These are phyloP conservation scores for Eucalyptus pauciflora DNA, from an alignment of 345 rosid genomes.

Conservation along the genomic window DNA sequence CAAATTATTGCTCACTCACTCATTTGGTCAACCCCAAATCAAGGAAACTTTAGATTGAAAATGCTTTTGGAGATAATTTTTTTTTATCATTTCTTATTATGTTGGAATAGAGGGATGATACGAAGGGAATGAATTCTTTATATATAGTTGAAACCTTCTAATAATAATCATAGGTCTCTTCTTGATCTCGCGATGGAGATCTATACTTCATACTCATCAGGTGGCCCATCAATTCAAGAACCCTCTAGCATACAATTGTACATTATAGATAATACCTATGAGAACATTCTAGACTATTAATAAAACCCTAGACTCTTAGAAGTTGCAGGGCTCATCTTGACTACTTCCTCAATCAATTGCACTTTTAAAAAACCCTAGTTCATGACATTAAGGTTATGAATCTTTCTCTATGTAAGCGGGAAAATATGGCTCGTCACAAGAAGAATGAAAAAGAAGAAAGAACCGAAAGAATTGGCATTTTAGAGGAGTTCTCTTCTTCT, in stretches of 20 bases:
- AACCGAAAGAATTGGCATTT: background rate
- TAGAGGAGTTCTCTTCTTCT: background rate
- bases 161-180: background rate
- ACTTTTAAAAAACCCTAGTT: background rate
- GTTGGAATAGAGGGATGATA: background rate
- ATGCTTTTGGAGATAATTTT: background rate
- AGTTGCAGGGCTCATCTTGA: accelerated
- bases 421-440: background rate
- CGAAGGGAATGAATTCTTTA: background rate
- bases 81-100: background rate
- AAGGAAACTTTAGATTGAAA: background rate
- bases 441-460: background rate
- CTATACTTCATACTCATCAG: accelerated
- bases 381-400: background rate
- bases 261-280: background rate
- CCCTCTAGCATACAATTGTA: background rate
- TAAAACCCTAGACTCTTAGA: background rate
- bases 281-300: background rate
- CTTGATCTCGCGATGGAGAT: accelerated
- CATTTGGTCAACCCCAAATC: background rate
- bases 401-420: background rate
- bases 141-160: background rate
- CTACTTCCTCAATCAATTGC: background rate
- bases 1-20: background rate
- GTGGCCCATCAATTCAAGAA: background rate